These are phyloP conservation scores for Peniophora sp. DNA, from an alignment of 1,284 basidiomycete species.

Conservation along the genomic window DNA sequence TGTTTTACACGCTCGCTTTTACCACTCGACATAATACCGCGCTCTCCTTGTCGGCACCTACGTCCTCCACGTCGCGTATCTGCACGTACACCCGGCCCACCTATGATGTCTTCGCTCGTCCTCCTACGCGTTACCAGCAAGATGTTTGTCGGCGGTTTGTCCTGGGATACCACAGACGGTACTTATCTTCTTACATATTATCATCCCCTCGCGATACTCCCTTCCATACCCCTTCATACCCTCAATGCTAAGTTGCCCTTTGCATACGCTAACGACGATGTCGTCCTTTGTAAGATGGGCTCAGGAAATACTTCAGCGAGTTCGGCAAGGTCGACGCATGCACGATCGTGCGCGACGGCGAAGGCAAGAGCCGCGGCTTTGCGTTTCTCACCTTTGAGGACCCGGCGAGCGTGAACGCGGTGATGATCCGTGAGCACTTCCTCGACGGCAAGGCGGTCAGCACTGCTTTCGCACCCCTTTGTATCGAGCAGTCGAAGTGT, in stretches of 20 bases:
- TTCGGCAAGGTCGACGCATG: conserved; percentile 85
- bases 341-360: conserved; percentile 92
- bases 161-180: conserved; percentile 98
- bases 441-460: conserved; percentile 85
- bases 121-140: conserved; percentile 55
- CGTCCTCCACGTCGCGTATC: not conserved
- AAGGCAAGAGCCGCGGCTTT: conserved; percentile 88
- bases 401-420: conserved; percentile 70
- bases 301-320: conserved; percentile 65
- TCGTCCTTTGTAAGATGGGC: conserved; percentile 42
- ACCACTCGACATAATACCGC: not conserved
- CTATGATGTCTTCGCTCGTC: not conserved
- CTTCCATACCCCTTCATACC: conserved; percentile 1
- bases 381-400: conserved; percentile 93
- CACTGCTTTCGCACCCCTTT: not conserved
- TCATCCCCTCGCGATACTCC: conserved; percentile 1
- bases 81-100: not conserved
- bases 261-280: conserved; percentile 31
- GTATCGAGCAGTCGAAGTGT: not conserved
- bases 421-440: conserved; percentile 79
- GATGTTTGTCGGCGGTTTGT: conserved; percentile 97
- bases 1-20: no score
- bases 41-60: not conserved
- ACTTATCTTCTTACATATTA: conserved; percentile 25
- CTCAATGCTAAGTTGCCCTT: conserved; percentile 16